Evolutionary conservation across 257 asterid genomes (phyloP), one percentile per base, ranked within the genome.

Genomic region (Anisodus tanguticus): DNA sequence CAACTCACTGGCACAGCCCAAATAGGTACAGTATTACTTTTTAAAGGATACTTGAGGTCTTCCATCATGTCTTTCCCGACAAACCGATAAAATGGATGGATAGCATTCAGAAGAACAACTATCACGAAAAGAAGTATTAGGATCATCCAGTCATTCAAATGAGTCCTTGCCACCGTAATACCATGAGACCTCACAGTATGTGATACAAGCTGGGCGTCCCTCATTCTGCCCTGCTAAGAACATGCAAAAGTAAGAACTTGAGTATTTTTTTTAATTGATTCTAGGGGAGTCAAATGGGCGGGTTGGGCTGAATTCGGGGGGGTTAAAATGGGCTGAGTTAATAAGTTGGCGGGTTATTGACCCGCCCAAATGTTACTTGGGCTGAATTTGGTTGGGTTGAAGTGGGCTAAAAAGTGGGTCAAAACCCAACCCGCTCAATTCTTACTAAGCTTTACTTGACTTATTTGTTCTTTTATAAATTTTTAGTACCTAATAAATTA

Each of bases 51-150:
- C 89, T 88, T 92, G 71, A 95, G 91, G 88, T 92, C 98, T 69
- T 89, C 83, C 96, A 95, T 93, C 99, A 95, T 94, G 86, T 93
- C 98, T 89, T 90, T 91, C 84, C 98, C 97, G 49, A 94, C 97
- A 88, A 91, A 95, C 41, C 98, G 97, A 63, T 92, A 86, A 83
- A 92, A 94, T 15, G 98, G 99, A 85, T 88, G 89, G 84, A 94
- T 89, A 64, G 85, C 15, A 87, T 92, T 90, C 87, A 95, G 89
- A 79, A 85, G 64, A 22, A 55, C 41, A 69, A 86, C 59, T 79
- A 91, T 85, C 22, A 74, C 86, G 54, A 86, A 88, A 69, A 94
- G 95, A 60, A 93, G 87, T 35, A 95, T 22, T 81, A 94, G 92
- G 84, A 92, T 92, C 62, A 94, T 83, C 98, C 99, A 95, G 89